Conservation (phyloP, 352 stramenopile species). For the Globisporangium recalcitrans region DNA sequence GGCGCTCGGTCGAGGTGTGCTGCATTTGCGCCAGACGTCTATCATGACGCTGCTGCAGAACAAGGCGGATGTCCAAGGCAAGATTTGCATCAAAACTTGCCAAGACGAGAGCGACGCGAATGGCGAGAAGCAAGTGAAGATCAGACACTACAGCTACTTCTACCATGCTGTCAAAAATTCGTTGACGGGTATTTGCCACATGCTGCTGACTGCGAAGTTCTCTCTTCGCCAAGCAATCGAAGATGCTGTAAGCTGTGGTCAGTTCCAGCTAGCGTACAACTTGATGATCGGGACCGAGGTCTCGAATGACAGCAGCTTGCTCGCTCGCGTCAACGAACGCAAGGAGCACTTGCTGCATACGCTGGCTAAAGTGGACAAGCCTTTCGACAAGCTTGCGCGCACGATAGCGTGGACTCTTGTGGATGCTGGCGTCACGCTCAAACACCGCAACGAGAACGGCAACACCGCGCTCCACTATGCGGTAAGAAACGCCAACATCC, state of each 20-base stretch:
- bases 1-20: constrained; percentile 45
- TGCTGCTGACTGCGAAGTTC: constrained; percentile 71
- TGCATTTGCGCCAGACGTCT: constrained; percentile 58
- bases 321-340: constrained; percentile 36
- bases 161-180: constrained; percentile 69
- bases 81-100: constrained; percentile 29
- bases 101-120: constrained; percentile 2
- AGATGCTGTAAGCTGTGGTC: constrained; percentile 55
- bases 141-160: constrained; percentile 58
- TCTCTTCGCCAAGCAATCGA: constrained; percentile 67
- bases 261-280: constrained; percentile 73
- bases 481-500: constrained; percentile 41
- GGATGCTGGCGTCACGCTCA: constrained; percentile 37
- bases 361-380: constrained; percentile 47
- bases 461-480: constrained; percentile 60
- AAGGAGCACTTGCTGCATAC: constrained; percentile 59
- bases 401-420: constrained; percentile 66
- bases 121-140: constrained; percentile 11
- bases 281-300: constrained; percentile 54
- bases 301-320: constrained; percentile 29
- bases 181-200: constrained; percentile 71
- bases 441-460: constrained; percentile 27
- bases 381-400: constrained; percentile 48
- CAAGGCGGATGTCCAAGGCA: constrained; percentile 45
- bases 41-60: constrained; percentile 76